phyloP scores from a whole-genome alignment of 768 basidiomycete species.

The Clavaria fumosa region DNA sequence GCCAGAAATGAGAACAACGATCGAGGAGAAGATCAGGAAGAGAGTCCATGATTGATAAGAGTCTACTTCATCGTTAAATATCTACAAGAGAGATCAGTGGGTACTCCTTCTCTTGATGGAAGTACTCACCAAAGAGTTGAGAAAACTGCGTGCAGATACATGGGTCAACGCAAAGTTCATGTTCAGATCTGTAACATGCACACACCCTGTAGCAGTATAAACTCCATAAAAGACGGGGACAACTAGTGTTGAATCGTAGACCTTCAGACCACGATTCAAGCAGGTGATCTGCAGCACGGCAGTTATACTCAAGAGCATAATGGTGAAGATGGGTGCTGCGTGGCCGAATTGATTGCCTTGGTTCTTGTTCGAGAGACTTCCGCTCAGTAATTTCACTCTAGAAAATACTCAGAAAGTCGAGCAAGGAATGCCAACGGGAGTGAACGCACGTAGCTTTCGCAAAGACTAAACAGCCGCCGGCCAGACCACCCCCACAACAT shows the following conservation, averaged over 20 bases:
- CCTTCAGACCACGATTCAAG: slow-evolving; percentile 76
- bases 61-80: slow-evolving; percentile 76
- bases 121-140: slow-evolving; percentile 34
- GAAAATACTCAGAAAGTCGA: slow-evolving; percentile 5
- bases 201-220: slow-evolving; percentile 70
- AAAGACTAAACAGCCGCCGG: slow-evolving; percentile 82
- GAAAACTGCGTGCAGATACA: slow-evolving; percentile 24
- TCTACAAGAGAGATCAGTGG: slow-evolving; percentile 17
- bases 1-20: slow-evolving; percentile 73
- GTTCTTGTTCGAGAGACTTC: slow-evolving; percentile 63
- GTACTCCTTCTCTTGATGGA: too few species aligned
- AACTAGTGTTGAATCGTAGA: slow-evolving; percentile 82
- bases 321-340: slow-evolving; percentile 62
- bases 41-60: slow-evolving; percentile 84
- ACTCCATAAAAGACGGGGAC: slow-evolving; percentile 93
- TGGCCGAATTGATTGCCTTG: slow-evolving; percentile 82
- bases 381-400: slow-evolving; percentile 71
- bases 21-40: slow-evolving; percentile 76
- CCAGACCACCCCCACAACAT: slow-evolving; percentile 80
- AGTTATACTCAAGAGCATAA: slow-evolving; percentile 48
- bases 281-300: slow-evolving; percentile 87
- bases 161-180: slow-evolving; percentile 6
- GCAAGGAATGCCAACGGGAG: too few species aligned
- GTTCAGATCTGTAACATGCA: too few species aligned
- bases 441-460: slow-evolving; percentile 45